Percentiles rank a stretch among this genome's conserved stretches.
Evolutionary conservation across 495 filamentous ascomycete genomes (phyloP).

Genomic region (Trichoderma orchidacearum): DNA sequence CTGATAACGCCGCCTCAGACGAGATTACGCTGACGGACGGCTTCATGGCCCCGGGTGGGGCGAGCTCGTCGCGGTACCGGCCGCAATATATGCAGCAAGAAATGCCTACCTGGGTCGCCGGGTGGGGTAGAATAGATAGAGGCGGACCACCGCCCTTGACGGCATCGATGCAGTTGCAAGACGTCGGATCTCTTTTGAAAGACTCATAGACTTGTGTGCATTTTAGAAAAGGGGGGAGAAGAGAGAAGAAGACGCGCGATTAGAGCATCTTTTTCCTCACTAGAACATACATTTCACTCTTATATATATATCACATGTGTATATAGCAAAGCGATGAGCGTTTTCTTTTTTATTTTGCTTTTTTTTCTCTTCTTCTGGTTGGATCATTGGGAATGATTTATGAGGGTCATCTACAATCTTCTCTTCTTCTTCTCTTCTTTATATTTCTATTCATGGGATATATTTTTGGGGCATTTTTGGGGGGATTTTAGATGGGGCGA

Average conservation of each 20-base stretch:
- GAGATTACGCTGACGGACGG: neutral
- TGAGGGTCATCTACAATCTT: too few species aligned
- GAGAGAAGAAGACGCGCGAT: neutral
- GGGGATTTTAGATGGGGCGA: too few species aligned
- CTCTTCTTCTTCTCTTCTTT: neutral
- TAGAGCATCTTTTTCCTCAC: neutral
- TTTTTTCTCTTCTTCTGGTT: neutral
- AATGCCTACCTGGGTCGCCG: slow-evolving; percentile 2
- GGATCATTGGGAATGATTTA: too few species aligned
- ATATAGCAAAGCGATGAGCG: neutral
- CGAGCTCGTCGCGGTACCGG: neutral
- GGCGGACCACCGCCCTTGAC: neutral
- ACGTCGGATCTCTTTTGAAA: slow-evolving; percentile 9
- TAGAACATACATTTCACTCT: neutral
- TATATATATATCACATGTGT: neutral
- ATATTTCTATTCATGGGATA: too few species aligned
- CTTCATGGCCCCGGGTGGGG: neutral
- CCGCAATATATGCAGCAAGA: neutral
- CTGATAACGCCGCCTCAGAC: neutral
- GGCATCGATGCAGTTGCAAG: slow-evolving; percentile 9
- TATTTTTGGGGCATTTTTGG: too few species aligned
- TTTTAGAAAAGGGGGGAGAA: neutral
- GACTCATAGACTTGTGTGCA: neutral
- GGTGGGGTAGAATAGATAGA: slow-evolving; percentile 4
- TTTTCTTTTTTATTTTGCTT: neutral